Evolutionary conservation across 164 flowering plant species (phyloP), one percentile per base, ranked within the genome.

Genomic region (Aristolochia californica): DNA sequence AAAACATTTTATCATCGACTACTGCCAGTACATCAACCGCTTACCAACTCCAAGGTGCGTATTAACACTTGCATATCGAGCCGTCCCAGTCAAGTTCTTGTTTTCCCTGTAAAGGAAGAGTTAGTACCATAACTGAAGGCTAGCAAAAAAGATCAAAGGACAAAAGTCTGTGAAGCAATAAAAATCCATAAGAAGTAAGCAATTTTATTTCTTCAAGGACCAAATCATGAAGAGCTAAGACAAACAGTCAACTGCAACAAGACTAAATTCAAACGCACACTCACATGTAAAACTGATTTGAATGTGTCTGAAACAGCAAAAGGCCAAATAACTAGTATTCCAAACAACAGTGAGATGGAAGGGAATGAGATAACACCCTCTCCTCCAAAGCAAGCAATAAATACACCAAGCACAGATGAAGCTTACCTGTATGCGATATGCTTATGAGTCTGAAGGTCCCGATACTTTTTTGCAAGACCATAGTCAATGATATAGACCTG

Each of bases 11-110:
- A n/a, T n/a, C n/a, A n/a, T n/a, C n/a, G n/a, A 50, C 26, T 5
- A 50, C 23, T 9, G 51, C 22, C 51, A 14, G 50, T 21, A 34
- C 40, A 5, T 34, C 40, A 34, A 53, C 17, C 14, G 69, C 84
- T 72, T 58, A 85, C 93, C 93, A 71, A 85, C 80, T 70, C 93
- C 93, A 54, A 81, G 83, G 67, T 85, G 93, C 50, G 88, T 81
- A 62, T 80, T 85, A 43, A 83, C 80, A 77, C 93, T 85, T 45
- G 88, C 88, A 76, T 83, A 85, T 21, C 88, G 85, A 68, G 93
- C 88, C 45, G 93, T 83, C 64, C 93, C 93, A 0, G 85, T 83
- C 45, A 83, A 85, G 70, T 85, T 81, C 78, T 80, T 83, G 70
- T 85, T 81, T 73, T 85, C 93, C 71, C 93, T 85, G 69, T 28